Evolutionary conservation across 2,329 filamentous ascomycete species (phyloP).

Genomic region (Cercospora brassicicola): DNA sequence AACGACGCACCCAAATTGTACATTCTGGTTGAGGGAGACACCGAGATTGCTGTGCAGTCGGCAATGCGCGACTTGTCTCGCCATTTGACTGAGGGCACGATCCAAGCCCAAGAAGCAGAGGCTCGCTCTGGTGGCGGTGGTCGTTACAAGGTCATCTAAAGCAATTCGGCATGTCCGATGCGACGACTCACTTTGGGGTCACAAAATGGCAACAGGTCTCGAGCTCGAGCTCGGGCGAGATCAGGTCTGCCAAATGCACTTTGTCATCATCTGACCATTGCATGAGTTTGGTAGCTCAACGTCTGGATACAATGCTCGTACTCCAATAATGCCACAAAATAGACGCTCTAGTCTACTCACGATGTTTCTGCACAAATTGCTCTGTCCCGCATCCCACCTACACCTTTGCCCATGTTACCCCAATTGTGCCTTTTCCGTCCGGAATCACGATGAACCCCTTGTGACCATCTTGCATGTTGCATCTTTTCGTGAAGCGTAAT

Average conservation of each 20-base stretch:
- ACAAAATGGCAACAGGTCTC: not conserved
- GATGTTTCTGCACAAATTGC: not conserved
- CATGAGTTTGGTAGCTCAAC: not conserved
- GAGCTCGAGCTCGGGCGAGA: not conserved
- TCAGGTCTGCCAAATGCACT: not conserved
- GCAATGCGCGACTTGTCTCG: slow-evolving; percentile 89
- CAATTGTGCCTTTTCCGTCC: too few species aligned
- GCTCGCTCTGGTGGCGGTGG: slow-evolving; percentile 69
- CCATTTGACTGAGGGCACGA: slow-evolving; percentile 83
- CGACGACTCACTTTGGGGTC: not conserved
- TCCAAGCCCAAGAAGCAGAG: slow-evolving; percentile 84
- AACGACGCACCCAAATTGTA: slow-evolving; percentile 89
- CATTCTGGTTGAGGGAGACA: slow-evolving; percentile 96
- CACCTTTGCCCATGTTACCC: too few species aligned
- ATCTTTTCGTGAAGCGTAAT: not conserved
- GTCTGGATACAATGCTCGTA: not conserved
- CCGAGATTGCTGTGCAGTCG: slow-evolving; percentile 84
- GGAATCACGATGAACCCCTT: too few species aligned
- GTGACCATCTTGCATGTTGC: not conserved
- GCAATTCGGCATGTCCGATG: not conserved
- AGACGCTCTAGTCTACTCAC: not conserved
- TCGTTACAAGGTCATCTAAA: slow-evolving; percentile 78
- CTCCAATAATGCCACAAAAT: not conserved
- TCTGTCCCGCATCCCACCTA: not conserved
- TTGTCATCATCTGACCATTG: not conserved